These are phyloP conservation scores for Ophiostoma sp. DNA, from an alignment of 2,329 filamentous ascomycete species.

Conservation along the genomic window DNA sequence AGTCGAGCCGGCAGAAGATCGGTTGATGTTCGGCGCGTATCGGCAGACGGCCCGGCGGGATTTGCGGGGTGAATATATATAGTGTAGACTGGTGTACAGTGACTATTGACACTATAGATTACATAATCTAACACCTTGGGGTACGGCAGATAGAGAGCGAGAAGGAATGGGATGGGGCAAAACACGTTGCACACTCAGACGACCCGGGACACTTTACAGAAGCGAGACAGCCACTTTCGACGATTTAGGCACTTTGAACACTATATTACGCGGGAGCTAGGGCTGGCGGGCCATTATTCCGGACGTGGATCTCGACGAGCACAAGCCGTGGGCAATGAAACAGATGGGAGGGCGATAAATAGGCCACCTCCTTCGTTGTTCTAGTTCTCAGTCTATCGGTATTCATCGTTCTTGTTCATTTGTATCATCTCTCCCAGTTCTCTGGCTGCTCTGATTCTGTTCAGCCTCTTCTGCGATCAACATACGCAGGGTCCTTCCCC, in stretches of 20 bases:
- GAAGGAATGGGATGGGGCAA: no score
- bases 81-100: background rate
- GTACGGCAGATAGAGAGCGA: no score
- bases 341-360: background rate
- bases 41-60: background rate
- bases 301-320: background rate
- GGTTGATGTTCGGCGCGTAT: constrained; percentile 8
- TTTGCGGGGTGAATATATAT: background rate
- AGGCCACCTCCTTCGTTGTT: background rate
- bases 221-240: no score
- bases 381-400: no score
- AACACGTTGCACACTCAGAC: no score
- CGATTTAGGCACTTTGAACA: no score
- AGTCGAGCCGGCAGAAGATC: background rate
- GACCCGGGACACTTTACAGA: no score
- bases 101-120: no score
- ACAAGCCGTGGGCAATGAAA: background rate
- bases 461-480: no score
- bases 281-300: constrained; percentile 1
- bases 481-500: constrained; percentile 1
- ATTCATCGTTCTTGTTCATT: background rate
- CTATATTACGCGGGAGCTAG: background rate
- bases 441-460: background rate
- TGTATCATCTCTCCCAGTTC: background rate
- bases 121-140: no score